These are phyloP conservation scores for Tetratostichococcus sp. DNA, from an alignment of 139 green algal species.

Conservation along the genomic window DNA sequence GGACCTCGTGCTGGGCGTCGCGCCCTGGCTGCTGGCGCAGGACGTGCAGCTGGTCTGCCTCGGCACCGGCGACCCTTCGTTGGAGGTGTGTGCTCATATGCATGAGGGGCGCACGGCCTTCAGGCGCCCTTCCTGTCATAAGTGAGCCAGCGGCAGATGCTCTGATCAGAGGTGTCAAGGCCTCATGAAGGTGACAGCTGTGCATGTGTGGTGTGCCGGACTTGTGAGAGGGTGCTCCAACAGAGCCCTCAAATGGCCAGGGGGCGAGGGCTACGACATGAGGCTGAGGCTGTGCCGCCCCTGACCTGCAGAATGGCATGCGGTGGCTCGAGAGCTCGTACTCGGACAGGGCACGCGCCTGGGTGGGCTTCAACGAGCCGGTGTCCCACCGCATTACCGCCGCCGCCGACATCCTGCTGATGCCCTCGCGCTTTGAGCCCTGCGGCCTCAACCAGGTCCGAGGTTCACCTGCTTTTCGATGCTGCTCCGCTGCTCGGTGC, in stretches of 20 bases:
- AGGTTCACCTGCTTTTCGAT: not conserved
- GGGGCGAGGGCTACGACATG: too few relatives aligned
- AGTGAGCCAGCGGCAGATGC: too few relatives aligned
- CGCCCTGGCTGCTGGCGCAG: slow-evolving; percentile 31
- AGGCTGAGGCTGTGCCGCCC: too few relatives aligned
- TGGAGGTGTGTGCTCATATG: slow-evolving; percentile 56
- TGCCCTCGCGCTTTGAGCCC: slow-evolving; percentile 86
- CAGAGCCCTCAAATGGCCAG: too few relatives aligned
- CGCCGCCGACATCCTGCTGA: slow-evolving; percentile 80
- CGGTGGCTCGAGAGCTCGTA: slow-evolving; percentile 61
- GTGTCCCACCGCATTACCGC: slow-evolving; percentile 73
- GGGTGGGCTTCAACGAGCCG: slow-evolving; percentile 89
- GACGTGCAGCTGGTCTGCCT: slow-evolving; percentile 75
- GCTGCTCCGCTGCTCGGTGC: not conserved
- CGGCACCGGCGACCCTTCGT: slow-evolving; percentile 62
- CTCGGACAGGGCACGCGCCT: slow-evolving; percentile 65
- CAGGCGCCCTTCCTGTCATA: too few relatives aligned
- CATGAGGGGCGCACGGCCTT: too few relatives aligned
- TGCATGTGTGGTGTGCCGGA: too few relatives aligned
- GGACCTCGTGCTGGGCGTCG: slow-evolving; percentile 36
- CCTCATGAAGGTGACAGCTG: too few relatives aligned
- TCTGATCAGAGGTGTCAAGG: too few relatives aligned
- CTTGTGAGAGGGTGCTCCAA: too few relatives aligned
- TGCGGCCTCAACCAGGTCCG: slow-evolving; percentile 52
- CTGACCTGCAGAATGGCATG: slow-evolving; percentile 47